Evolutionary conservation across 169 alveolate species (phyloP).

Genomic region (Pseudocohnilembus persalinus): DNA sequence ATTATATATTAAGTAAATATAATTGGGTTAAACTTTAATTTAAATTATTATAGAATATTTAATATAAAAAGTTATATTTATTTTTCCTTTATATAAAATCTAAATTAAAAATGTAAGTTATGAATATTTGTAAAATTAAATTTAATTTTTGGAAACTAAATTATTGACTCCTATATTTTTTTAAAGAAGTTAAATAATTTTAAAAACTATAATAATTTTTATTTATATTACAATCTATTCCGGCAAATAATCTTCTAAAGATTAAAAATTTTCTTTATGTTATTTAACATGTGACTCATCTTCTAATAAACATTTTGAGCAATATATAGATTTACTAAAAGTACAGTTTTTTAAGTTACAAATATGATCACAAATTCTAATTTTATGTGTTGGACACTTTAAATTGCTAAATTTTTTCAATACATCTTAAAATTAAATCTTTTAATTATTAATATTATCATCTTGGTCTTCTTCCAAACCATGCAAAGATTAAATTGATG

Average conservation of each 20-base stretch:
- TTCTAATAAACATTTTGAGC: constrained; percentile 20
- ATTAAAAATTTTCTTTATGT: background rate
- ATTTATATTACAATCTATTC: background rate
- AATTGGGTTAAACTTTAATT: too few species aligned
- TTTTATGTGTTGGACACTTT: constrained; percentile 17
- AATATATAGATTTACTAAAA: background rate
- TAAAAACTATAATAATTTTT: too few species aligned
- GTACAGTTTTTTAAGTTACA: constrained; percentile 4
- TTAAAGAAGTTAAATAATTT: too few species aligned
- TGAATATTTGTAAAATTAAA: too few species aligned
- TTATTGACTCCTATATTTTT: too few species aligned
- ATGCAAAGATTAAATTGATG: too few species aligned
- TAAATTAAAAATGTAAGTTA: too few species aligned
- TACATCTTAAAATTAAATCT: background rate
- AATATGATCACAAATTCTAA: constrained; percentile 22
- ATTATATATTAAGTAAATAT: too few species aligned
- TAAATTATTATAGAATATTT: too few species aligned
- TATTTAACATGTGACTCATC: constrained; percentile 10
- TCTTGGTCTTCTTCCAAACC: background rate
- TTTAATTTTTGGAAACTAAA: too few species aligned
- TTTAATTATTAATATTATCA: background rate
- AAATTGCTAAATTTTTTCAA: background rate
- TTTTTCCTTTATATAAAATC: too few species aligned
- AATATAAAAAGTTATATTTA: too few species aligned
- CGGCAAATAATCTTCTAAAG: constrained; percentile 15